These are phyloP conservation scores for Ustilago curta DNA, from an alignment of 1,284 basidiomycete genomes.

Conservation along the genomic window DNA sequence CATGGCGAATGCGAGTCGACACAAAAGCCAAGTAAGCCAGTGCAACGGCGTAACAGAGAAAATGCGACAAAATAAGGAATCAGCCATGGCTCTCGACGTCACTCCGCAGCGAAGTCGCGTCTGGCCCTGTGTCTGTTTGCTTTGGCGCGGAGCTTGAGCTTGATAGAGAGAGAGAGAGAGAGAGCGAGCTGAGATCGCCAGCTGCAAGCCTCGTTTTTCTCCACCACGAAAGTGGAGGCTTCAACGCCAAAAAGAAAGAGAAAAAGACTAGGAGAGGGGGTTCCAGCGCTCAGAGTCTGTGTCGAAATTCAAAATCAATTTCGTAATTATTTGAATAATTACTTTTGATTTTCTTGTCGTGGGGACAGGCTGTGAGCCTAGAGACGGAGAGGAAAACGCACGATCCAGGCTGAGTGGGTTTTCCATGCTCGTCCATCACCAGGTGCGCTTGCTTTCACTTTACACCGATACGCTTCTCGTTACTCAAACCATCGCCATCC, in stretches of 20 bases:
- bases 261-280: constrained; percentile 1
- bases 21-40: background rate
- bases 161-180: too few species aligned
- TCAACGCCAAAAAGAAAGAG: background rate
- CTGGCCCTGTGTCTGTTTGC: background rate
- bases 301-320: background rate
- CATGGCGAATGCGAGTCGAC: background rate
- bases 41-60: background rate
- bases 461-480: background rate
- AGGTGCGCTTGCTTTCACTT: background rate
- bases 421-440: background rate
- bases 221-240: constrained; percentile 16
- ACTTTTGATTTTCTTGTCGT: background rate
- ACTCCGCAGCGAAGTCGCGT: constrained; percentile 41
- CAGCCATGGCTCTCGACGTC: constrained; percentile 40
- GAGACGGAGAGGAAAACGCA: constrained; percentile 8
- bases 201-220: constrained; percentile 17
- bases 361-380: background rate
- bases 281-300: background rate
- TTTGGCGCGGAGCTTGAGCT: background rate
- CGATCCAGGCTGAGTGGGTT: constrained; percentile 10
- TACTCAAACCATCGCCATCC: background rate
- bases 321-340: too few species aligned
- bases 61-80: background rate
- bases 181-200: constrained; percentile 21